These are phyloP conservation scores for Verticillium nonalfalfae DNA, from an alignment of 2,329 filamentous ascomycete genomes.

Conservation along the genomic window DNA sequence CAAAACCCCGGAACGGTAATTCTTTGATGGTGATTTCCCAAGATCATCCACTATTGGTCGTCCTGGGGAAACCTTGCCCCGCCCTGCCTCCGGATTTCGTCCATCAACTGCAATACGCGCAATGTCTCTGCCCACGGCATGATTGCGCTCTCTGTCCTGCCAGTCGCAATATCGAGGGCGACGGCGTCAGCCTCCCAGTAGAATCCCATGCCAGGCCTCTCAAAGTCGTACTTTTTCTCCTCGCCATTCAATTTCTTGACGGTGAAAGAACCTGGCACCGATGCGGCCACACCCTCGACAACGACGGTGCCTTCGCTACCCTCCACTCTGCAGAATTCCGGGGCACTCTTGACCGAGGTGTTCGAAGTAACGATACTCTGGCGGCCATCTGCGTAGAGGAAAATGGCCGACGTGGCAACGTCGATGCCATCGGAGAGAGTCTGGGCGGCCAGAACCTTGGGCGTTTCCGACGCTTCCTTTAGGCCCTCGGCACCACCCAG, in stretches of 20 bases:
- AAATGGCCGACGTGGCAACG: constrained; percentile 25
- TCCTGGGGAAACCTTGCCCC: constrained; percentile 22
- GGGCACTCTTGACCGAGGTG: constrained; percentile 16
- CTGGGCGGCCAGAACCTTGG: constrained; percentile 29
- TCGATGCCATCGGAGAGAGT: constrained; percentile 26
- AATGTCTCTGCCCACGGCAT: constrained; percentile 41
- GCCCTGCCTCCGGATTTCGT: constrained; percentile 32
- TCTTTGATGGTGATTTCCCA: not conserved
- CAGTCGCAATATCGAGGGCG: constrained; percentile 30
- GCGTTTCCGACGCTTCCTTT: constrained; percentile 11
- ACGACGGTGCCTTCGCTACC: constrained; percentile 27
- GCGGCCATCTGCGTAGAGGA: constrained; percentile 28
- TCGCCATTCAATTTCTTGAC: constrained; percentile 22
- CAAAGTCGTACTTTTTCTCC: constrained; percentile 27
- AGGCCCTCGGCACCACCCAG: constrained; percentile 14
- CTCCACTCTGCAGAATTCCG: constrained; percentile 30
- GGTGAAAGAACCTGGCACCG: constrained; percentile 26
- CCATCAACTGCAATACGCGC: constrained; percentile 37
- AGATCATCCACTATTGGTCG: not conserved
- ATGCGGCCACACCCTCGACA: constrained; percentile 24
- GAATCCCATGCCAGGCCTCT: constrained; percentile 28
- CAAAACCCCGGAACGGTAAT: not conserved
- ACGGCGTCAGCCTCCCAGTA: constrained; percentile 38
- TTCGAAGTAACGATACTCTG: constrained; percentile 35
- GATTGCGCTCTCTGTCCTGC: constrained; percentile 26